Base-by-base conservation (phyloP, 2,329 filamentous ascomycete species). In the Fusarium sp. region DNA sequence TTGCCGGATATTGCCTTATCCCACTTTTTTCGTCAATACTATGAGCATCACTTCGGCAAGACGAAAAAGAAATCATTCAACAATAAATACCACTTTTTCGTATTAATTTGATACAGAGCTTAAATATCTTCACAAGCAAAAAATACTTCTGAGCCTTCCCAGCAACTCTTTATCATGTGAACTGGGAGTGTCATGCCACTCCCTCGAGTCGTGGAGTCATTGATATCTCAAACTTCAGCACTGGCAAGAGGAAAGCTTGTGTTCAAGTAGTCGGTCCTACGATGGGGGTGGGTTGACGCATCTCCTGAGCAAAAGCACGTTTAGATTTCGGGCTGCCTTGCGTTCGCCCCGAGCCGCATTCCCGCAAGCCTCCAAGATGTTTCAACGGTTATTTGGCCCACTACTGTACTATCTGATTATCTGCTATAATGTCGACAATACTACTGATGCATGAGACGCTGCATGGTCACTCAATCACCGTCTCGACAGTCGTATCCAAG, bases 131-230 rank as follows among this genome's bases (percentile, higher is more conserved):
- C 12, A 35, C 16, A 28, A 22, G 35, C 8, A 28, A 39, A 51
- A 33, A 14, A n/a, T 36, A 11, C 31, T 41, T 20, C 5, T 28
- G 24, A 16, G 28, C 28, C 28, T 30, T 18, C 26, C 26, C 20
- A 41, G 28, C 26, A 56, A 45, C 28, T 36, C 18, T 56, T 15
- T 42, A n/a, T 51, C 35, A 35, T 54, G 36, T 38, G 42, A 24
- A 39, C 14, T 48, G 28, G 11, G 26, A 48, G n/a, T 30, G 57
- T 47, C 30, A 73, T 60, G 61, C 57, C 53, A 60, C 57, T 51
- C 33, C 47, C 42, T 39, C 18, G 3, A 51, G 41, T 47, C 61
- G 42, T 48, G 44, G 28, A 47, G 39, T 45, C 55, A 61, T 61
- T 44, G 65, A 61, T 61, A 50, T 31, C 35, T 24, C 39, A 47